Evolutionary conservation across 768 basidiomycete genomes (phyloP).

Genomic region (Leucosporidium scottii): DNA sequence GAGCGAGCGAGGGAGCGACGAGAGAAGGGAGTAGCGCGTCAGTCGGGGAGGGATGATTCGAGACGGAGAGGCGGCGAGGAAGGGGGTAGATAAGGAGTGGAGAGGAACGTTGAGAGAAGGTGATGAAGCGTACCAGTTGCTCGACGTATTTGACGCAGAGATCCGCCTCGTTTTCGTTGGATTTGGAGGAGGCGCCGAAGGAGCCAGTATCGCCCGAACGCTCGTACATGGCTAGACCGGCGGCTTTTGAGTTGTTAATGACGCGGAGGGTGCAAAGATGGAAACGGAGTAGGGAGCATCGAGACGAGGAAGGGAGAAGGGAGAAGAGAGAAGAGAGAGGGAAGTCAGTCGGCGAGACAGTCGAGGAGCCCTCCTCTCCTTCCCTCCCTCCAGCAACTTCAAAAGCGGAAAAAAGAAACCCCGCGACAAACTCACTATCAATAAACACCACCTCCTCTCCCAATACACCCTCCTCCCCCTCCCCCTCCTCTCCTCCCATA

Average conservation of each 20-base stretch:
- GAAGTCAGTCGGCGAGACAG: no score
- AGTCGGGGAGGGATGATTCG: no score
- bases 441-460: constrained; percentile 79
- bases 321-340: no score
- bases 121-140: constrained; percentile 54
- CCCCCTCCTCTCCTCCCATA: constrained; percentile 43
- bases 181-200: constrained; percentile 57
- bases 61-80: no score
- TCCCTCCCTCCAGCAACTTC: no score
- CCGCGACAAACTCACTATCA: constrained; percentile 62
- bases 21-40: no score
- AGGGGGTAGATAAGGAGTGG: background rate
- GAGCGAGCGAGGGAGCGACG: no score
- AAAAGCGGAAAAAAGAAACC: no score
- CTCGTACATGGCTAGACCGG: constrained; percentile 53
- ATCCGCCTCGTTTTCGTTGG: constrained; percentile 89
- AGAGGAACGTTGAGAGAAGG: background rate
- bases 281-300: no score
- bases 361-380: no score
- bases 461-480: constrained; percentile 67
- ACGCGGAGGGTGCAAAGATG: no score
- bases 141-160: constrained; percentile 78
- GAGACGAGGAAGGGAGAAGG: no score
- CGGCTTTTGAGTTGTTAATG: constrained; percentile 13
- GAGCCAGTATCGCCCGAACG: constrained; percentile 47